Percentiles rank a stretch among this genome's conserved stretches.
Conservation (phyloP, 2,329 filamentous ascomycete genomes). For the Colletotrichum noveboracense region DNA sequence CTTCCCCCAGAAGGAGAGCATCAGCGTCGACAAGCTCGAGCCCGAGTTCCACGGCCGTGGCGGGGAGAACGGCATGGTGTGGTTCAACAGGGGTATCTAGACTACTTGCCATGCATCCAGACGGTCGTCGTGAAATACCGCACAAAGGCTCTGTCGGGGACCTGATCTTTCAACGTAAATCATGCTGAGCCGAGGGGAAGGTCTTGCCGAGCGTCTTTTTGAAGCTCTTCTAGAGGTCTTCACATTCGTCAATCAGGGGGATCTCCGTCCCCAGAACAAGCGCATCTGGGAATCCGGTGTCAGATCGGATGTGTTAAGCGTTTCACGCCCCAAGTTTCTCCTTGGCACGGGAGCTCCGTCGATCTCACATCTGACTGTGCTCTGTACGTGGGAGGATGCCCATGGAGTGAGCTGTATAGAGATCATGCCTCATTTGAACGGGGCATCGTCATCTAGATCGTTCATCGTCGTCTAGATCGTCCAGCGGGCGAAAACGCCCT, state of each 20-base stretch:
- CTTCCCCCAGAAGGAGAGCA: constrained; percentile 89
- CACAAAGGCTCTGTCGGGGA: neutral
- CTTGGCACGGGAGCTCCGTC: neutral
- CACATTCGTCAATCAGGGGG: neutral
- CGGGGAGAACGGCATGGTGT: constrained; percentile 82
- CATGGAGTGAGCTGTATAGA: neutral
- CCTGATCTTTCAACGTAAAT: neutral
- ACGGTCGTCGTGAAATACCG: neutral
- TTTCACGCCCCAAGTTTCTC: constrained; percentile 9
- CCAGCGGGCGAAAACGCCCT: neutral
- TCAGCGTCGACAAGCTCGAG: constrained; percentile 78
- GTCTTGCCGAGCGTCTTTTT: neutral
- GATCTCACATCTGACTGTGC: neutral
- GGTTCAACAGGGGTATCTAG: constrained; percentile 94
- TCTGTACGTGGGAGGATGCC: neutral
- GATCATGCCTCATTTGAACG: neutral
- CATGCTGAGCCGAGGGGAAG: neutral
- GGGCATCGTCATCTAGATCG: neutral
- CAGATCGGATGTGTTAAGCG: constrained; percentile 6
- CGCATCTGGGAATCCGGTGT: constrained; percentile 6
- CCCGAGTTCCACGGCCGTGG: constrained; percentile 84
- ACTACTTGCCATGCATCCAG: neutral
- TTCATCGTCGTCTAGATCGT: neutral
- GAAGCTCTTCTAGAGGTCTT: neutral
- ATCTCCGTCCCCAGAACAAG: neutral